Base-by-base conservation (phyloP, 352 stramenopile genomes). In the Peronospora farinosa region DNA sequence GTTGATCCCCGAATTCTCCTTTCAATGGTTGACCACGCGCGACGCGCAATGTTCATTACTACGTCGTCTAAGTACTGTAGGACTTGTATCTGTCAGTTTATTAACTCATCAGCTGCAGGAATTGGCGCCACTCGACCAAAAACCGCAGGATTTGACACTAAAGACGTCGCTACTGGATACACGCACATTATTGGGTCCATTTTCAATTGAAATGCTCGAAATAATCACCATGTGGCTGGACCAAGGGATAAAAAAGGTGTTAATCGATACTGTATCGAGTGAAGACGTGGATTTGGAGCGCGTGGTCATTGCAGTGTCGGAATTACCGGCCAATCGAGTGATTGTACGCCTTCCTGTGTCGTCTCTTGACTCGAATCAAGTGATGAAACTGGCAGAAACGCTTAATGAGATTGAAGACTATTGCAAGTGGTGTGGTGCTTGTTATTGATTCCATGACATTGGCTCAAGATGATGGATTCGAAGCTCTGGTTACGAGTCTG, bases 171-270 rank as follows among this genome's bases (percentile, higher is more conserved):
- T 89, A 27, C 36, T 81, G 23, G 60, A 66, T n/a, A 49, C 61
- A n/a, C 66, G 78, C 15, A 51, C 72, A 36, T 45, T 89, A 28
- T 50, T 87, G 2, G 82, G 82, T 19, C 78, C 78, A 11, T 92
- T 92, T 51, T 43, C 55, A 0, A 40, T 56, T 19, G 62, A 73
- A 8, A 87, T 83, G 65, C 70, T 88, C 13, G 75, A 80, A 8
- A 40, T 47, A 5, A 55, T 84, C 2, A 64, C 70, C 40, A 54
- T 40, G 28, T 92, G 79, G 79, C 66, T 92, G 35, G 75, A 92
- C 40, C 62, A 92, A 17, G 78, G 81, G 8, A 45, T 72, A 1
- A 35, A 56, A 2, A 78, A 79, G 35, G 73, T 84, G 41, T 54
- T 92, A 17, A 64, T 92, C 16, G 53, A 73, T 2, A 72, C 65